These are phyloP conservation scores for Scheffersomyces parashehatae DNA, from an alignment of 1,139 yeast genomes.

Conservation along the genomic window DNA sequence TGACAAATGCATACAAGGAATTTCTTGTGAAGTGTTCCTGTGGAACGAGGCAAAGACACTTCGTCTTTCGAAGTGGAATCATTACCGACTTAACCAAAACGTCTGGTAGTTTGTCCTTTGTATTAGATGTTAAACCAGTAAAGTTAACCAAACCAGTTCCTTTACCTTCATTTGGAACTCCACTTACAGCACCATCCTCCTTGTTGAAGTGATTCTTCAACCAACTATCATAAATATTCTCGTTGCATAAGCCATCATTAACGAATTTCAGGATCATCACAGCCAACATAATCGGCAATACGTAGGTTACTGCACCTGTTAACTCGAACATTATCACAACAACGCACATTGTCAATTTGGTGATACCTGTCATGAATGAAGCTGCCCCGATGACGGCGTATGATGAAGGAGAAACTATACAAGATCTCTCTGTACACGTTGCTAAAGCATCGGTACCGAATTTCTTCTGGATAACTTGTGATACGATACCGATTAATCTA, in stretches of 20 bases:
- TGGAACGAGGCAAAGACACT: conserved; percentile 33
- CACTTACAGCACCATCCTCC: conserved; percentile 1
- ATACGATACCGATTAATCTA: conserved; percentile 61
- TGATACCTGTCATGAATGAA: conserved; percentile 56
- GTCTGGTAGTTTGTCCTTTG: conserved; percentile 37
- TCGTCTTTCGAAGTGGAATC: conserved; percentile 31
- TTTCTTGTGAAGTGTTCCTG: conserved; percentile 24
- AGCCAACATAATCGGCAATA: conserved; percentile 59
- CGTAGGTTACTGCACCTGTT: conserved; percentile 61
- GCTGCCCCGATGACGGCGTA: conserved; percentile 66
- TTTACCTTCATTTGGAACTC: conserved; percentile 33
- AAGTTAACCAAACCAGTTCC: conserved; percentile 44
- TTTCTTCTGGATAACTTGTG: conserved; percentile 51
- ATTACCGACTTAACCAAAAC: conserved; percentile 29
- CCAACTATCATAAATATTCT: conserved; percentile 53
- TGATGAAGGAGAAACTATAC: conserved; percentile 57
- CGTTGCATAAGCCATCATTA: conserved; percentile 47
- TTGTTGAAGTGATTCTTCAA: conserved; percentile 32
- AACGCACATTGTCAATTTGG: conserved; percentile 56
- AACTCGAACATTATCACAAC: conserved; percentile 59
- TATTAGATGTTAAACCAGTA: conserved; percentile 29
- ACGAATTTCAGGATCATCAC: conserved; percentile 54
- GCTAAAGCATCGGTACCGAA: conserved; percentile 41
- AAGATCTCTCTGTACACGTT: conserved; percentile 53
- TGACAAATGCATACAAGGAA: conserved; percentile 19